A percentile compares a stretch with the other conserved stretches of the same genome.
Conservation (phyloP, 768 basidiomycete species). For the Gloeostereum incarnatum region DNA sequence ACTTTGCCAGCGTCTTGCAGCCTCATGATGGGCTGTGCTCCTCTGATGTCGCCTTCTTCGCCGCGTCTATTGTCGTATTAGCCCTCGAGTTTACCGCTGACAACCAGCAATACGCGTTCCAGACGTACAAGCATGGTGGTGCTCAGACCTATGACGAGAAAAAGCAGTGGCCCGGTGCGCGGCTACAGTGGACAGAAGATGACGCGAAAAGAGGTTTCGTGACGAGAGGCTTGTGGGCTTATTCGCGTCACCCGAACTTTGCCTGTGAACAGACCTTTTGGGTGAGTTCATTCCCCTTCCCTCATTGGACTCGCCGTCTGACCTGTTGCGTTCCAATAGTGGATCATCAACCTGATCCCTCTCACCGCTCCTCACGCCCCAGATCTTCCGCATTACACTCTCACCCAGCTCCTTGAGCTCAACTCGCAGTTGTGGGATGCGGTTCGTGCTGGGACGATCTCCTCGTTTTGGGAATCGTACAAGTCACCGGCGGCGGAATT, state of each 20-base stretch:
- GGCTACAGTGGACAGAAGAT: slow-evolving; percentile 54
- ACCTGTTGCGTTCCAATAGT: slow-evolving; percentile 37
- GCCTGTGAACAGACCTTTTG: slow-evolving; percentile 85
- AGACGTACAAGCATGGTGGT: slow-evolving; percentile 61
- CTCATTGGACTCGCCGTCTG: not conserved
- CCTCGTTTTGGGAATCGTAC: slow-evolving; percentile 7
- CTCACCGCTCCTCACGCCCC: slow-evolving; percentile 30
- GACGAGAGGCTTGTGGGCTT: slow-evolving; percentile 80
- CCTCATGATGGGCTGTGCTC: slow-evolving; percentile 39
- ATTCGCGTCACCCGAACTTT: slow-evolving; percentile 89
- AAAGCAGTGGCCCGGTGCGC: slow-evolving; percentile 57
- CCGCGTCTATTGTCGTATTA: slow-evolving; percentile 48
- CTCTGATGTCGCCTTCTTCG: slow-evolving; percentile 57
- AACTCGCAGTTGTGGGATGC: slow-evolving; percentile 5
- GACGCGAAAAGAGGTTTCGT: slow-evolving; percentile 77
- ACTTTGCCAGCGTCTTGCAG: slow-evolving; percentile 42
- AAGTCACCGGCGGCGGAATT: slow-evolving; percentile 12
- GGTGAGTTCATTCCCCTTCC: slow-evolving; percentile 31
- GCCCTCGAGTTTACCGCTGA: slow-evolving; percentile 77
- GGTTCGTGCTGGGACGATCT: slow-evolving; percentile 7
- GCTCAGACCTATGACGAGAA: slow-evolving; percentile 28
- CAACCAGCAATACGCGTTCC: slow-evolving; percentile 85
- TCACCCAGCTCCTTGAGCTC: slow-evolving; percentile 15
- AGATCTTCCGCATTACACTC: slow-evolving; percentile 8
- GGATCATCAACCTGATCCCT: slow-evolving; percentile 62